Evolutionary conservation across 1,284 basidiomycete genomes (phyloP).

Genomic region (Apiotrichum montevideense): DNA sequence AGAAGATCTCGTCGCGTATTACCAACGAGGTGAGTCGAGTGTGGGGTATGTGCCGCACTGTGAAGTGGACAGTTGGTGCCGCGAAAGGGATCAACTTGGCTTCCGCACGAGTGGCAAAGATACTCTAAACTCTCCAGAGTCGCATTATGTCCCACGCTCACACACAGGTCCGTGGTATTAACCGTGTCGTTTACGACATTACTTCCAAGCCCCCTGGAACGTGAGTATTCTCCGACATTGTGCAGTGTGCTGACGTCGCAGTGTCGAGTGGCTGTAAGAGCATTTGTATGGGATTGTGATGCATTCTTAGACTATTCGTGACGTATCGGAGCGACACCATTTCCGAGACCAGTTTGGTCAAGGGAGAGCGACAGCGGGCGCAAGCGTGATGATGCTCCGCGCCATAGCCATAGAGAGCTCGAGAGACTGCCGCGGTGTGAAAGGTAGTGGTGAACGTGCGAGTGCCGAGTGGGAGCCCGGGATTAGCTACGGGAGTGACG

Average conservation of each 20-base stretch:
- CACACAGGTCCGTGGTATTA: slow-evolving; percentile 59
- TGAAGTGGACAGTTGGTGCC: not conserved
- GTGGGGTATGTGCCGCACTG: not conserved
- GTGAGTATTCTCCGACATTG: slow-evolving; percentile 37
- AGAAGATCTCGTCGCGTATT: slow-evolving; percentile 90
- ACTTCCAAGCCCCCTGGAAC: slow-evolving; percentile 93
- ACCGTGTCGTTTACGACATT: slow-evolving; percentile 92
- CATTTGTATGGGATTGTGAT: slow-evolving; percentile 4
- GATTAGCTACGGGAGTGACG: too few relatives aligned
- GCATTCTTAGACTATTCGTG: not conserved
- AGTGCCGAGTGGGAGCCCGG: too few relatives aligned
- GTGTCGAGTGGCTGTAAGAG: slow-evolving; percentile 42
- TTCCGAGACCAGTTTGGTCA: too few relatives aligned
- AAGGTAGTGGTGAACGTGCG: too few relatives aligned
- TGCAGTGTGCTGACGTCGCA: slow-evolving; percentile 14
- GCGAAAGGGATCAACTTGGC: too few relatives aligned
- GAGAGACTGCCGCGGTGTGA: too few relatives aligned
- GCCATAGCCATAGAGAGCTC: too few relatives aligned
- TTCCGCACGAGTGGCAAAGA: too few relatives aligned
- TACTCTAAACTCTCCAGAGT: too few relatives aligned
- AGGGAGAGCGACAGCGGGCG: too few relatives aligned
- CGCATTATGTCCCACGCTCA: not conserved
- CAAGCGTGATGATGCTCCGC: too few relatives aligned
- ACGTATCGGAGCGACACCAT: too few relatives aligned
- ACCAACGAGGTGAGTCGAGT: slow-evolving; percentile 79